Conservation (phyloP, 352 stramenopile species). For the Globisporangium radiosum region DNA sequence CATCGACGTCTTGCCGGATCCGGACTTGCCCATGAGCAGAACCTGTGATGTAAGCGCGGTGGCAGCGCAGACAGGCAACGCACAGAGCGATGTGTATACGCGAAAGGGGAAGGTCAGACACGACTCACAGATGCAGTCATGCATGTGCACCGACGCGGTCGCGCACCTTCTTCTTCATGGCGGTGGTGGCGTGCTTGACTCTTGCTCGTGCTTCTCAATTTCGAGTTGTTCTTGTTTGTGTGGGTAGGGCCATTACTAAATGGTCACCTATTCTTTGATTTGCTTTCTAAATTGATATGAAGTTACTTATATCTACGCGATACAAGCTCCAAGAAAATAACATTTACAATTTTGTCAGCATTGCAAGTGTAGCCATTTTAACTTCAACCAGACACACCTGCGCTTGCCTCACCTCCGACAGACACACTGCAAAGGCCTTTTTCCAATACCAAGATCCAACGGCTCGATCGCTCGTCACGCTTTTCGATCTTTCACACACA, state of each 20-base stretch:
- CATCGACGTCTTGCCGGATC: constrained; percentile 99
- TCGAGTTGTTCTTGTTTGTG: background rate
- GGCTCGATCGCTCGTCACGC: too few relatives aligned
- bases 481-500: too few relatives aligned
- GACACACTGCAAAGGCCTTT: too few relatives aligned
- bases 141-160: too few relatives aligned
- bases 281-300: background rate
- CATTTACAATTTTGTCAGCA: too few relatives aligned
- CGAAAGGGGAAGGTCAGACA: background rate
- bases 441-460: too few relatives aligned
- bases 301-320: too few relatives aligned
- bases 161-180: background rate
- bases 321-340: too few relatives aligned
- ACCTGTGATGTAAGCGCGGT: constrained; percentile 46
- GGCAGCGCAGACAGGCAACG: background rate
- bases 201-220: too few relatives aligned
- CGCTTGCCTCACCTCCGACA: too few relatives aligned
- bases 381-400: background rate
- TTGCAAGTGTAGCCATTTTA: background rate
- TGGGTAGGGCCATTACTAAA: background rate
- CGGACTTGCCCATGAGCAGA: constrained; percentile 94
- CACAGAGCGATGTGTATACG: background rate
- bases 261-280: background rate
- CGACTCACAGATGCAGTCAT: background rate
- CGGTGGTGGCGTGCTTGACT: background rate